Conservation (phyloP, 345 rosid genomes). For the Salix arbutifolia region DNA sequence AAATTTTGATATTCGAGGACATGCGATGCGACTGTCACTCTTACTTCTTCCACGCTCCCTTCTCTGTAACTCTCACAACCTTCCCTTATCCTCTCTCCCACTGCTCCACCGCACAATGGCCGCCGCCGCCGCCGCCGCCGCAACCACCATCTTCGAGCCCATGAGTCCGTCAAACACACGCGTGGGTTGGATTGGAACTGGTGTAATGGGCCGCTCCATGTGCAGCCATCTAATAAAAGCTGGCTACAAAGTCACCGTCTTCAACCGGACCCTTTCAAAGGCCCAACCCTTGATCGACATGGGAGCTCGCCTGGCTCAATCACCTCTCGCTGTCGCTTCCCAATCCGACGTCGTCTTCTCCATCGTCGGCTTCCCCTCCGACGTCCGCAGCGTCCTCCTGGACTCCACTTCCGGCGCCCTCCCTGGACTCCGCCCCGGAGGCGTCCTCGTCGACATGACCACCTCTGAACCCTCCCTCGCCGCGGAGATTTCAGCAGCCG, state of each 20-base stretch:
- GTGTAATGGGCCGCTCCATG: constrained; percentile 85
- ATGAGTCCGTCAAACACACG: constrained; percentile 59
- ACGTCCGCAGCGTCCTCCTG: constrained; percentile 78
- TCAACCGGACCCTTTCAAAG: constrained; percentile 79
- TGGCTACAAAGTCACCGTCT: constrained; percentile 73
- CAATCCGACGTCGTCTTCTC: constrained; percentile 83
- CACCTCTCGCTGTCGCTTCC: constrained; percentile 61
- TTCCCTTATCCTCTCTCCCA: constrained; percentile 1
- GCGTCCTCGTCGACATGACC: constrained; percentile 89
- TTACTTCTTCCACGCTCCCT: constrained; percentile 15
- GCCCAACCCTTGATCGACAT: constrained; percentile 71
- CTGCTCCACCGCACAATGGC: constrained; percentile 60
- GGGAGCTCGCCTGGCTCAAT: constrained; percentile 64
- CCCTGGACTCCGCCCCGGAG: constrained; percentile 63
- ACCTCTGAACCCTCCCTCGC: constrained; percentile 95
- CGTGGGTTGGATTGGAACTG: constrained; percentile 92
- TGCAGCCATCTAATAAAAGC: constrained; percentile 72
- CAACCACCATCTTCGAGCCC: constrained; percentile 9
- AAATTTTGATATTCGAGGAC: background rate
- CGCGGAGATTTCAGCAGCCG: constrained; percentile 55
- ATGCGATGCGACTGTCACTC: background rate
- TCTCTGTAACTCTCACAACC: constrained; percentile 8
- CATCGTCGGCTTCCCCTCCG: constrained; percentile 91
- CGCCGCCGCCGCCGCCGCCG: constrained; percentile 20
- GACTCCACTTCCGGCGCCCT: constrained; percentile 68